These are phyloP conservation scores for Laguncularia racemosa DNA, from an alignment of 345 rosid species.

Conservation along the genomic window DNA sequence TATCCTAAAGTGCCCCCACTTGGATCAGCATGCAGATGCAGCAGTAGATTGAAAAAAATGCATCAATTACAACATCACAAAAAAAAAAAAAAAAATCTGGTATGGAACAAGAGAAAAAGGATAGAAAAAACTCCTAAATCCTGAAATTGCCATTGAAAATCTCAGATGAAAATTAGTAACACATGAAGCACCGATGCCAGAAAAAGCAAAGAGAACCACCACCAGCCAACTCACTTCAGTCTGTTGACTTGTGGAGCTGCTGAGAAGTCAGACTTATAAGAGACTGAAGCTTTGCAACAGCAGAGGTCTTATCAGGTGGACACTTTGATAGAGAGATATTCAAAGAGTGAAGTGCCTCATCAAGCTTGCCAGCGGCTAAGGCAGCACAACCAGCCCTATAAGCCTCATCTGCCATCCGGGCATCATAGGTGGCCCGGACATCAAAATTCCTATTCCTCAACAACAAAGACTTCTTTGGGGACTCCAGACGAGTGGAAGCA, in stretches of 20 bases:
- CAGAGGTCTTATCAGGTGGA: conserved; percentile 41
- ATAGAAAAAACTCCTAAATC: too few species aligned
- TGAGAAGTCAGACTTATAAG: conserved; percentile 33
- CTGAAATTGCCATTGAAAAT: too few species aligned
- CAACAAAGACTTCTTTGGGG: conserved; percentile 16
- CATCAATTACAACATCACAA: too few species aligned
- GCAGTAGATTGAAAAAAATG: too few species aligned
- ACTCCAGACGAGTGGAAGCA: conserved; percentile 31
- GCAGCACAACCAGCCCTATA: conserved; percentile 59
- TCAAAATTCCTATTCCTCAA: conserved; percentile 12
- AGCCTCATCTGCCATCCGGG: conserved; percentile 49
- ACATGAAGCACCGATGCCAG: too few species aligned
- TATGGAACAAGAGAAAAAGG: too few species aligned
- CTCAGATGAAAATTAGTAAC: too few species aligned
- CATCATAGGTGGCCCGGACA: conserved; percentile 25
- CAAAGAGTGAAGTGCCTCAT: conserved; percentile 56
- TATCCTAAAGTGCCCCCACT: too few species aligned
- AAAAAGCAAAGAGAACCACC: too few species aligned
- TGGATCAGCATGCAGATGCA: too few species aligned
- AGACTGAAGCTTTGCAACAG: conserved; percentile 59
- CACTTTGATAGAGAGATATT: conserved; percentile 41
- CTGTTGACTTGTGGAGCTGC: conserved; percentile 19
- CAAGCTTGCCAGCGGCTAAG: conserved; percentile 58
- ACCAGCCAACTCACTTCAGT: too few species aligned
- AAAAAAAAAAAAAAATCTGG: too few species aligned